phyloP scores from a whole-genome alignment of 371 early-diverging fungal genomes.

The Syncephalastrum monosporum region DNA sequence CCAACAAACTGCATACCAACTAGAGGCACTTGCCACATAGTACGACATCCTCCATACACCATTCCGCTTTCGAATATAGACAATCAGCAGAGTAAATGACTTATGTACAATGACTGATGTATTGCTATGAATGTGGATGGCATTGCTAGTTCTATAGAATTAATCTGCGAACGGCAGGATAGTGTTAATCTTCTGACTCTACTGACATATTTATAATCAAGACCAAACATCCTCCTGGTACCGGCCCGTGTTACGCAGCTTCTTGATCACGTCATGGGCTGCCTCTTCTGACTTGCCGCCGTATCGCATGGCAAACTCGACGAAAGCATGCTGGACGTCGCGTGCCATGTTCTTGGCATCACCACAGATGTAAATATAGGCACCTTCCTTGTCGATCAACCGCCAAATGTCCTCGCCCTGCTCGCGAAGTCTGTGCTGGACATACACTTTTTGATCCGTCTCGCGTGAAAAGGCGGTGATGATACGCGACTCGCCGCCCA shows the following conservation, averaged over 20 bases:
- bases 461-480: slow-evolving; percentile 91
- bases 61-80: not conserved
- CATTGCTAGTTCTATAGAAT: too few relatives aligned
- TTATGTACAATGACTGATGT: too few relatives aligned
- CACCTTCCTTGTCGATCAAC: slow-evolving; percentile 63
- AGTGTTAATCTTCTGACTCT: not conserved
- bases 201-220: slow-evolving; percentile 27
- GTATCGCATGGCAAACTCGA: slow-evolving; percentile 62
- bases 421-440: slow-evolving; percentile 77
- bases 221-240: slow-evolving; percentile 97
- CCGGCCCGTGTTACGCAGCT: slow-evolving; percentile 75
- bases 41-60: not conserved
- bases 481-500: slow-evolving; percentile 61
- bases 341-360: slow-evolving; percentile 97
- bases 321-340: slow-evolving; percentile 77
- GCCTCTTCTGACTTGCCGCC: slow-evolving; percentile 71
- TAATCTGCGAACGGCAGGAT: too few relatives aligned
- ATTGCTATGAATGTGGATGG: too few relatives aligned
- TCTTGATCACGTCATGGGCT: slow-evolving; percentile 79
- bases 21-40: not conserved
- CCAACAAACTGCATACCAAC: not conserved
- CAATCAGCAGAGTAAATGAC: not conserved
- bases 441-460: slow-evolving; percentile 80
- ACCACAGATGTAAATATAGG: slow-evolving; percentile 90
- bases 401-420: slow-evolving; percentile 70